A percentile compares a stretch with the other conserved stretches of the same genome.
Conservation (phyloP, 2,329 filamentous ascomycete species). For the Aspergillus calidoustus region DNA sequence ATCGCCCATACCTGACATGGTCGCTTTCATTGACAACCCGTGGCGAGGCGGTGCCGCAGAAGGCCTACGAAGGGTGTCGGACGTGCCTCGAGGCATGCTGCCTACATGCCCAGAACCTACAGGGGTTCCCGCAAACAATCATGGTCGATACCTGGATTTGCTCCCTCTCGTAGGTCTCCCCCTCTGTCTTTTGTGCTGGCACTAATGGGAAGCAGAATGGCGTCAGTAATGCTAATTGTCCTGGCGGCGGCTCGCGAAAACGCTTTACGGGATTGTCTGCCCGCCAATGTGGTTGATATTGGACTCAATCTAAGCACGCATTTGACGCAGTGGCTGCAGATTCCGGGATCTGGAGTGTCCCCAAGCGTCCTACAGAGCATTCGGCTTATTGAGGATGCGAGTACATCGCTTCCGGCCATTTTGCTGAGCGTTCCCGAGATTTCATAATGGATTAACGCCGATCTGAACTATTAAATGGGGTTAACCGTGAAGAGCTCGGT, state of each 20-base stretch:
- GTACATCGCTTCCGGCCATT: constrained; percentile 3
- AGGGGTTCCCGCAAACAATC: constrained; percentile 56
- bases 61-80: constrained; percentile 49
- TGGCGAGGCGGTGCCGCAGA: constrained; percentile 33
- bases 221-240: constrained; percentile 55
- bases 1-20: constrained; percentile 58
- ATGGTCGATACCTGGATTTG: constrained; percentile 62
- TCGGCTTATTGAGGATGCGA: constrained; percentile 48
- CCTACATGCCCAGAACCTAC: constrained; percentile 55
- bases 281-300: constrained; percentile 44
- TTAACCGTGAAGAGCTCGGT: too few species aligned
- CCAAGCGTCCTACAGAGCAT: constrained; percentile 56
- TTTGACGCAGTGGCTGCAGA: constrained; percentile 49
- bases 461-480: too few species aligned
- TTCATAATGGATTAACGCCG: not conserved
- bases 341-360: constrained; percentile 45
- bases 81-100: constrained; percentile 55
- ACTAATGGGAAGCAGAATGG: constrained; percentile 45
- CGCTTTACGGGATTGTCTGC: constrained; percentile 44
- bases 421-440: not conserved
- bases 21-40: constrained; percentile 48
- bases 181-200: too few species aligned
- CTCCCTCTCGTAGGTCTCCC: constrained; percentile 50
- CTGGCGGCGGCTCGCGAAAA: constrained; percentile 52
- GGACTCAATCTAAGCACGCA: constrained; percentile 49